phyloP scores from a whole-genome alignment of 495 filamentous ascomycete species.

The Neurospora sp. region DNA sequence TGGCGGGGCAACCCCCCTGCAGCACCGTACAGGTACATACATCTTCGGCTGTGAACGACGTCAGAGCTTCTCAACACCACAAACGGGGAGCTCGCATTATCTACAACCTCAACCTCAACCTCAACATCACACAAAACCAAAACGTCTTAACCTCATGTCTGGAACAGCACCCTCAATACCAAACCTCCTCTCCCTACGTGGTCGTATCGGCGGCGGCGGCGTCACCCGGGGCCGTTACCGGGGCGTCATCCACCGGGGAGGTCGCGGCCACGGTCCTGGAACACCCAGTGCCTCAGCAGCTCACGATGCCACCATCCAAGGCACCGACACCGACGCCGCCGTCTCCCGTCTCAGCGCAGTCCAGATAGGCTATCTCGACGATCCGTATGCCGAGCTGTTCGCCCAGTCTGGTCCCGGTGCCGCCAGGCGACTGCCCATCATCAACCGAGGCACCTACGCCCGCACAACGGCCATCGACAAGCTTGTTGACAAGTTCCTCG shows the following conservation, averaged over 20 bases:
- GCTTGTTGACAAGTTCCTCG: conserved; percentile 65
- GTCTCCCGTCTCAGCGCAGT: conserved; percentile 83
- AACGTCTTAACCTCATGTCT: conserved; percentile 41
- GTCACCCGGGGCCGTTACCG: conserved; percentile 22
- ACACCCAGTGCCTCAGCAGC: conserved; percentile 11
- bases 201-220: conserved; percentile 19
- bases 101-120: not conserved
- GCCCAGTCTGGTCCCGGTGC: conserved; percentile 29
- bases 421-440: conserved; percentile 66
- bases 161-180: conserved; percentile 53
- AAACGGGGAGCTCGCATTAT: not conserved
- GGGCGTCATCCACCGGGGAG: conserved; percentile 32
- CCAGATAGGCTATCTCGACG: conserved; percentile 73
- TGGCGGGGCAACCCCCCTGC: not conserved
- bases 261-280: conserved; percentile 28
- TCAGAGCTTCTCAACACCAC: not conserved
- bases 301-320: conserved; percentile 56
- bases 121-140: not conserved
- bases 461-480: conserved; percentile 79
- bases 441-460: conserved; percentile 78
- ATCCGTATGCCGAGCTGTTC: conserved; percentile 65
- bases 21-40: not conserved
- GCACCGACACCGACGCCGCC: conserved; percentile 86
- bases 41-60: not conserved
- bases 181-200: conserved; percentile 60